phyloP scores from a whole-genome alignment of 2,329 filamentous ascomycete genomes.

The Triangularia setosa region DNA sequence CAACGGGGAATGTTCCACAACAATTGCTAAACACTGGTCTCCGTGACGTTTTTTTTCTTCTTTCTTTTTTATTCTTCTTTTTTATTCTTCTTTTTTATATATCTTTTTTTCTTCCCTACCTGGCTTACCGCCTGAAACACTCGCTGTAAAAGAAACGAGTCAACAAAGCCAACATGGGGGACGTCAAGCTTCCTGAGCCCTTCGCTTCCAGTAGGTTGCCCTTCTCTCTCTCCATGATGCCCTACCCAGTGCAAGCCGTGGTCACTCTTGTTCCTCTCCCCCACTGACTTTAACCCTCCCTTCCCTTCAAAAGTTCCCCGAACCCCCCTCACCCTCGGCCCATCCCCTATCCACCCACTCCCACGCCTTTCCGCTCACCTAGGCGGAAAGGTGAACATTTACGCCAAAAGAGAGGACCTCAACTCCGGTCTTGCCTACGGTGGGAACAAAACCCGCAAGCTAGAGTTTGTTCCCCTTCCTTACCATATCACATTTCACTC shows the following conservation, averaged over 20 bases:
- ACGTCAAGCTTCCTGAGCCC: not conserved
- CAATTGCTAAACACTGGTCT: not conserved
- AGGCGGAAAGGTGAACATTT: conserved; percentile 57
- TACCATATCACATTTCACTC: too few species aligned
- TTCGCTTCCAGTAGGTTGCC: not conserved
- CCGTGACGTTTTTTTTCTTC: too few species aligned
- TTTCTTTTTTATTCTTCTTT: too few species aligned
- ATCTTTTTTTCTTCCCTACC: too few species aligned
- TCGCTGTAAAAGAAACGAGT: not conserved
- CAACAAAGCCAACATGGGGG: not conserved
- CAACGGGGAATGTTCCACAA: not conserved
- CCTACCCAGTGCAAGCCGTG: too few species aligned
- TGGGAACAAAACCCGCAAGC: conserved; percentile 66
- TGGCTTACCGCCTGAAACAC: not conserved
- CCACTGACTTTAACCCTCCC: not conserved
- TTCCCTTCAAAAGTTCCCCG: conserved; percentile 42
- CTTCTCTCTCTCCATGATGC: too few species aligned
- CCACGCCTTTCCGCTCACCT: conserved; percentile 55
- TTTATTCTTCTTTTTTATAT: too few species aligned
- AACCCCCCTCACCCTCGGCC: conserved; percentile 59
- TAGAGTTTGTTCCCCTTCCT: conserved; percentile 49
- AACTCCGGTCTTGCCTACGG: conserved; percentile 65
- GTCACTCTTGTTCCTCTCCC: not conserved
- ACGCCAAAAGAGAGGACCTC: conserved; percentile 69
- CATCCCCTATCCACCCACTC: conserved; percentile 65